phyloP scores from a whole-genome alignment of 192 early-diverging fungal species.

The Entomortierella chlamydospora region DNA sequence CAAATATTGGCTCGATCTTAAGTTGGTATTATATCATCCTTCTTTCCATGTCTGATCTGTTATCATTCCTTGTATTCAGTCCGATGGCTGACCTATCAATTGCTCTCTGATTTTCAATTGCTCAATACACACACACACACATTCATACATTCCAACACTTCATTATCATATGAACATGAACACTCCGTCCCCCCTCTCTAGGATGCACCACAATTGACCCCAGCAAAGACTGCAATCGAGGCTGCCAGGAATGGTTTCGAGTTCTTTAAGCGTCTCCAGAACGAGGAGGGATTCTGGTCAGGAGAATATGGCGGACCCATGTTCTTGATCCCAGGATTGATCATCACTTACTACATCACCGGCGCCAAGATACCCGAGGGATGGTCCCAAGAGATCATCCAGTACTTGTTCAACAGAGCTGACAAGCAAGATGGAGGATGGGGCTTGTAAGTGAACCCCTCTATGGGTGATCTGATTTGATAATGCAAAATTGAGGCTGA shows the following conservation, averaged over 20 bases:
- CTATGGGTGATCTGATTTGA: no score
- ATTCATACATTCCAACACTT: neutral
- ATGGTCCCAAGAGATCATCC: slow-evolving; percentile 81
- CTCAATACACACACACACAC: no score
- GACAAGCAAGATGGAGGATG: slow-evolving; percentile 92
- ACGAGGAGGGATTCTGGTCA: slow-evolving; percentile 93
- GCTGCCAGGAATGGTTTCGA: slow-evolving; percentile 92
- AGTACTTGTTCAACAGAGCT: slow-evolving; percentile 89
- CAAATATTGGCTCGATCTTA: slow-evolving; percentile 90
- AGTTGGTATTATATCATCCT: slow-evolving; percentile 52
- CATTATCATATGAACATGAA: neutral
- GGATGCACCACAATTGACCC: slow-evolving; percentile 65
- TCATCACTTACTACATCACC: slow-evolving; percentile 91
- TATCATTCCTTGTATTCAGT: neutral
- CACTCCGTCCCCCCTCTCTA: slow-evolving; percentile 12
- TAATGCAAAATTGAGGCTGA: no score
- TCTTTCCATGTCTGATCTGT: neutral
- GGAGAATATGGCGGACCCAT: slow-evolving; percentile 98
- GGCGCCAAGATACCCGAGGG: slow-evolving; percentile 72
- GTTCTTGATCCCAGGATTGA: slow-evolving; percentile 93
- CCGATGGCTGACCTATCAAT: neutral
- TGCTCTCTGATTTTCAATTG: neutral
- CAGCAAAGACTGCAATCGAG: slow-evolving; percentile 77
- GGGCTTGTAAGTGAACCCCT: slow-evolving; percentile 78
- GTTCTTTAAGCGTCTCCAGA: slow-evolving; percentile 90